Conservation (phyloP, 805 yeast genomes). For the Ogataea allantospora region DNA sequence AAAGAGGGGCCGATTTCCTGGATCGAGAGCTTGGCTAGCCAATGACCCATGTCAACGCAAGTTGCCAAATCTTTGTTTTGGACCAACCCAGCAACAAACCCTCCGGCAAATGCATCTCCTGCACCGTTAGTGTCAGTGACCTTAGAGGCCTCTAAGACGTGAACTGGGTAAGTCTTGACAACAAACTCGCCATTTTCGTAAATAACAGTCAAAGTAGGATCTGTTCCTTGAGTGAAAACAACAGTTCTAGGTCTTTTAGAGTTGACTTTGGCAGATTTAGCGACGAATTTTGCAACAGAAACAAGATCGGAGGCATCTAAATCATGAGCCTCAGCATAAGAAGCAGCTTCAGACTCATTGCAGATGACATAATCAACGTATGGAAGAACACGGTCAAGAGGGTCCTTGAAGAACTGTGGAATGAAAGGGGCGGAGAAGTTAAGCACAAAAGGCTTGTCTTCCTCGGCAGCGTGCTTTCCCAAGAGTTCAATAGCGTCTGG, state of each 20-base stretch:
- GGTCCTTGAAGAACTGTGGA: conserved; percentile 91
- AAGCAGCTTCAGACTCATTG: conserved; percentile 95
- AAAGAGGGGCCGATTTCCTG: conserved; percentile 94
- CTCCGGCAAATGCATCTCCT: conserved; percentile 98
- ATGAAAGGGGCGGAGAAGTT: conserved; percentile 97
- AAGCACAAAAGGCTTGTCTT: conserved; percentile 52
- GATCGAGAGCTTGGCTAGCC: conserved; percentile 91
- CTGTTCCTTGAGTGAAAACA: conserved; percentile 92
- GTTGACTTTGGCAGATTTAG: conserved; percentile 75
- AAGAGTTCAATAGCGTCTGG: conserved; percentile 88
- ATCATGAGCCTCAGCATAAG: conserved; percentile 86
- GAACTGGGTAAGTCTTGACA: conserved; percentile 62
- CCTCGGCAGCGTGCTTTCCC: conserved; percentile 77
- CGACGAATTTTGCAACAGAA: conserved; percentile 80
- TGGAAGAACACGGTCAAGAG: conserved; percentile 73
- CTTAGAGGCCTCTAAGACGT: conserved; percentile 61
- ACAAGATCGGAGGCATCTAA: conserved; percentile 58
- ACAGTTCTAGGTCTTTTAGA: conserved; percentile 73
- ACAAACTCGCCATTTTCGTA: conserved; percentile 48
- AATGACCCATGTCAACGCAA: conserved; percentile 82
- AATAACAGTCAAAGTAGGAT: conserved; percentile 78
- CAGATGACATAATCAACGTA: conserved; percentile 91
- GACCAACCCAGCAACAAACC: conserved; percentile 87
- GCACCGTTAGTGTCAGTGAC: conserved; percentile 97
- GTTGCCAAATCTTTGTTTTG: conserved; percentile 61